A percentile compares a stretch with the other conserved stretches of the same genome.
These are phyloP conservation scores for Chalciporus chontae DNA, from an alignment of 768 basidiomycete genomes.

Conservation along the genomic window DNA sequence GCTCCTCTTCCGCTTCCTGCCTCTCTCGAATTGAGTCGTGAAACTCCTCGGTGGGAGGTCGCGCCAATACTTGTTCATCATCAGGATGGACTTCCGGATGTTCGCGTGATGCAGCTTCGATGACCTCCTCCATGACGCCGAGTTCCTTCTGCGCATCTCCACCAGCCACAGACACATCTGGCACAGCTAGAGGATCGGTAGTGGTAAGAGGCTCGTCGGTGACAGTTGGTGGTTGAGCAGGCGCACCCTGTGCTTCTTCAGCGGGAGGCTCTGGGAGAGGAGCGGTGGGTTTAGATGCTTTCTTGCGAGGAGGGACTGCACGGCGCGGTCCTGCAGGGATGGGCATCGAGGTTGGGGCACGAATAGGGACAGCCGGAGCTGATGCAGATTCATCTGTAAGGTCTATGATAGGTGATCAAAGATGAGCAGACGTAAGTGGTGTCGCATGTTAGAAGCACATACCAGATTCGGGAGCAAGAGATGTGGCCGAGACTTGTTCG, in stretches of 20 bases:
- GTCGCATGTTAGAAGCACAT: neutral
- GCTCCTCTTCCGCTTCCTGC: constrained; percentile 14
- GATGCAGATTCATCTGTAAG: constrained; percentile 25
- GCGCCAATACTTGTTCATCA: neutral
- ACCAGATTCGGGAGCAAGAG: constrained; percentile 14
- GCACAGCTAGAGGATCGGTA: constrained; percentile 1
- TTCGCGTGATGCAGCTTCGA: no score
- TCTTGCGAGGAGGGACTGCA: constrained; percentile 71
- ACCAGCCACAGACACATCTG: constrained; percentile 1
- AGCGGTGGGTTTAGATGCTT: constrained; percentile 45
- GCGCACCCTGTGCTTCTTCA: constrained; percentile 8
- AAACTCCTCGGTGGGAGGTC: neutral
- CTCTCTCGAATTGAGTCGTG: constrained; percentile 9
- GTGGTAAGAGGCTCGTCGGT: constrained; percentile 2
- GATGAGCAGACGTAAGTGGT: constrained; percentile 10
- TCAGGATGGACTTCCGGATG: neutral
- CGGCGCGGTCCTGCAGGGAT: constrained; percentile 71
- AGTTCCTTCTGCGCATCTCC: constrained; percentile 15
- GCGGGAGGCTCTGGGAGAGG: constrained; percentile 27
- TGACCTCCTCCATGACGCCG: constrained; percentile 1
- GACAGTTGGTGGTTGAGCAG: constrained; percentile 1
- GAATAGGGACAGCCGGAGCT: constrained; percentile 30
- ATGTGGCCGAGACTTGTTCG: constrained; percentile 2
- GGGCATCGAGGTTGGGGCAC: constrained; percentile 60
- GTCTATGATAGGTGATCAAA: constrained; percentile 12